A percentile compares a stretch with the other conserved stretches of the same genome.
phyloP scores from a whole-genome alignment of 192 early-diverging fungal species.

The Coemansia sp. region DNA sequence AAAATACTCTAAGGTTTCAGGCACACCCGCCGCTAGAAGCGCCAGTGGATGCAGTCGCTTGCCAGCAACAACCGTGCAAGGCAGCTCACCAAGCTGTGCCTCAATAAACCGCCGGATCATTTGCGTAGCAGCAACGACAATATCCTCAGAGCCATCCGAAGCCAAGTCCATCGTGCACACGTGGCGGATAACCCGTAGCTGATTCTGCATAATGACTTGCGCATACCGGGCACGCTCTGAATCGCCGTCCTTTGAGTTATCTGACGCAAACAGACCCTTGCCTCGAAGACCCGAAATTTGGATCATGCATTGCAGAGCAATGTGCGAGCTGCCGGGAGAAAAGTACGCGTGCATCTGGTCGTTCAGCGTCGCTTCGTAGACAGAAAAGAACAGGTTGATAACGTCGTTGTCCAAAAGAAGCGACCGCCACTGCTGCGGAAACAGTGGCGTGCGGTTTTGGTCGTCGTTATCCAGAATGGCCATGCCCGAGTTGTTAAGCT shows the following conservation, averaged over 20 bases:
- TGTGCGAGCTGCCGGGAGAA: conserved; percentile 53
- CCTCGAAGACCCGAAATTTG: conserved; percentile 54
- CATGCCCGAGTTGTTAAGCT: conserved; percentile 19
- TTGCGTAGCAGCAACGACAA: conserved; percentile 52
- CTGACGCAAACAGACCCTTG: conserved; percentile 35
- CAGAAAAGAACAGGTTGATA: conserved; percentile 46
- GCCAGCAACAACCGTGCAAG: conserved; percentile 22
- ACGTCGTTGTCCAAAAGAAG: conserved; percentile 48
- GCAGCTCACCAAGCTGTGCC: conserved; percentile 47
- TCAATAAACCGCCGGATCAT: conserved; percentile 57
- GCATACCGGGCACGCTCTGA: conserved; percentile 42
- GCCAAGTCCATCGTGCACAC: conserved; percentile 49
- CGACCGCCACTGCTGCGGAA: conserved; percentile 42
- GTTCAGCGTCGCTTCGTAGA: conserved; percentile 47
- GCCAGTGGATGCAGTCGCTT: conserved; percentile 41
- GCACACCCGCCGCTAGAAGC: conserved; percentile 36
- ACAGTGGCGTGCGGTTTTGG: conserved; percentile 45
- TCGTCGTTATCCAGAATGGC: conserved; percentile 32
- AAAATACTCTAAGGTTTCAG: conserved; percentile 53
- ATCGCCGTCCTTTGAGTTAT: conserved; percentile 26
- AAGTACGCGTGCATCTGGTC: conserved; percentile 56
- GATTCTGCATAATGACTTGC: conserved; percentile 42
- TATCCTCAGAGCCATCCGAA: conserved; percentile 44
- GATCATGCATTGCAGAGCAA: conserved; percentile 51
- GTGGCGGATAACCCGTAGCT: conserved; percentile 50